Evolutionary conservation across 495 filamentous ascomycete species (phyloP).

Genomic region (Tuber melanosporum): DNA sequence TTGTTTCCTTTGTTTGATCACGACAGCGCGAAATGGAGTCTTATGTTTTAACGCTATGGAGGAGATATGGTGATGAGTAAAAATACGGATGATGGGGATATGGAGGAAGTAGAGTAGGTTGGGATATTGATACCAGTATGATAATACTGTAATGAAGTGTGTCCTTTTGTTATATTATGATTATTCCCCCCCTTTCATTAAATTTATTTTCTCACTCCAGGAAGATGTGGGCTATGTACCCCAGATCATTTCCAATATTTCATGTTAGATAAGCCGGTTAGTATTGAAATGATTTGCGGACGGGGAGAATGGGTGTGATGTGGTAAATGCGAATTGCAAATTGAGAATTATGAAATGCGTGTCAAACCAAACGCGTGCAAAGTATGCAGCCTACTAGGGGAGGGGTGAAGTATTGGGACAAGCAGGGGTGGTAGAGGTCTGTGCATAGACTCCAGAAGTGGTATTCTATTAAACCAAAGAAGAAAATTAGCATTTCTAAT

Average conservation of each 20-base stretch:
- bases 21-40: conserved; percentile 2
- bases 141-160: conserved; percentile 4
- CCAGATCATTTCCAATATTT: not conserved
- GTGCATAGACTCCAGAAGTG: too few relatives aligned
- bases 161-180: not conserved
- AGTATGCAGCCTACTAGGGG: not conserved
- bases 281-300: not conserved
- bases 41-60: not conserved
- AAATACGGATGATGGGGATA: not conserved
- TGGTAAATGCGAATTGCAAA: not conserved
- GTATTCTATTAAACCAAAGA: too few relatives aligned
- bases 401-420: too few relatives aligned
- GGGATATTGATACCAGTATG: not conserved
- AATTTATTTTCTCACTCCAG: not conserved
- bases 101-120: not conserved
- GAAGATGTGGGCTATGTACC: not conserved
- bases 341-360: not conserved
- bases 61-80: not conserved
- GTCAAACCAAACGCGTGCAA: not conserved
- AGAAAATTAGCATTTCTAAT: too few relatives aligned
- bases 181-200: not conserved
- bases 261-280: not conserved
- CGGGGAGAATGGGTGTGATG: not conserved
- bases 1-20: not conserved
- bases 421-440: too few relatives aligned